Conservation (phyloP, 2,329 filamentous ascomycete genomes). For the Pseudofabraea citricarpa region DNA sequence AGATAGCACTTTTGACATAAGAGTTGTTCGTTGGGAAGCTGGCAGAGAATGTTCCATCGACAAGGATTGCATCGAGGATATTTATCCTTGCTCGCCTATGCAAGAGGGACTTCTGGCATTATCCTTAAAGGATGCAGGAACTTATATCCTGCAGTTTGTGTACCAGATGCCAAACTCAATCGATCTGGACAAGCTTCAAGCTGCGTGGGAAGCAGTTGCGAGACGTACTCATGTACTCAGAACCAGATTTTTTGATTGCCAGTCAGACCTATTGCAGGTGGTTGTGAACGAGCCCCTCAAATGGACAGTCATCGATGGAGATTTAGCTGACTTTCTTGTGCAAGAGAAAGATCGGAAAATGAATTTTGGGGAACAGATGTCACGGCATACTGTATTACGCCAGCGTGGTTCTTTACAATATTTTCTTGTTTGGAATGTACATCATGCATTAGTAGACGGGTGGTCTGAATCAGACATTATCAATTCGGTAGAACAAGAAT, state of each 20-base stretch:
- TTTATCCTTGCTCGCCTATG: constrained; percentile 29
- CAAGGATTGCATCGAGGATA: constrained; percentile 21
- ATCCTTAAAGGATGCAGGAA: constrained; percentile 16
- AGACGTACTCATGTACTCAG: constrained; percentile 7
- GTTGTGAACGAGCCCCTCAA: constrained; percentile 1
- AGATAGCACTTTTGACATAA: neutral
- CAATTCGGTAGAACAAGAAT: neutral
- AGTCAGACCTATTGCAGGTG: neutral
- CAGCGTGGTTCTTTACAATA: neutral
- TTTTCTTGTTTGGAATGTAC: constrained; percentile 29
- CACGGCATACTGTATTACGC: neutral
- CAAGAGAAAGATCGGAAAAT: neutral
- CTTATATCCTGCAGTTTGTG: neutral
- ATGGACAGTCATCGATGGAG: neutral
- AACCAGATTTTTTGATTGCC: neutral
- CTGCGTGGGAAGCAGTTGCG: constrained; percentile 20
- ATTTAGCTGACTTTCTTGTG: neutral
- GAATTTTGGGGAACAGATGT: neutral
- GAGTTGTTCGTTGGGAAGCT: neutral
- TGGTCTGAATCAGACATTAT: constrained; percentile 45
- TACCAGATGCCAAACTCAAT: constrained; percentile 10
- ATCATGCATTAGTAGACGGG: constrained; percentile 60
- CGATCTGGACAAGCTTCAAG: constrained; percentile 11
- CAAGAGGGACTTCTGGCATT: constrained; percentile 32
- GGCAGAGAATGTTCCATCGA: neutral